These are phyloP conservation scores for Colletotrichum spinosum DNA, from an alignment of 2,329 filamentous ascomycete species.

Conservation along the genomic window DNA sequence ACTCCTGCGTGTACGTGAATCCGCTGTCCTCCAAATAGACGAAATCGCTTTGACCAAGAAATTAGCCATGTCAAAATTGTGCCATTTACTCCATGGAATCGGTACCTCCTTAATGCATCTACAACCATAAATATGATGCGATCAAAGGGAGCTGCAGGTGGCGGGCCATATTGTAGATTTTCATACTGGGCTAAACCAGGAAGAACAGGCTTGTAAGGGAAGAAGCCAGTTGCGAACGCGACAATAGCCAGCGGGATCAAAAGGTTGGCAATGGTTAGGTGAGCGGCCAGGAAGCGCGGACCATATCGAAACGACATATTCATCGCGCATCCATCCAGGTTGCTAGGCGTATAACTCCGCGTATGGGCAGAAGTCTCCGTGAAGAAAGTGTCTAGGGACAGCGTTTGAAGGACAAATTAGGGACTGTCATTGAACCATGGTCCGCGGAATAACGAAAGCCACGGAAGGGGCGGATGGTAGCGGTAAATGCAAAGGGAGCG, in stretches of 20 bases:
- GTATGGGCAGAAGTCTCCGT: neutral
- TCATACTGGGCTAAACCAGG: constrained; percentile 82
- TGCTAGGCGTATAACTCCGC: neutral
- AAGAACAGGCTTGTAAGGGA: constrained; percentile 95
- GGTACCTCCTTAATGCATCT: constrained; percentile 84
- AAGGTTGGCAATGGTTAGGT: constrained; percentile 77
- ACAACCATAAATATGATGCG: constrained; percentile 97
- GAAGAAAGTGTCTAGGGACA: neutral
- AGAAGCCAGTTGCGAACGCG: constrained; percentile 91
- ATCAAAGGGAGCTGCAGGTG: constrained; percentile 81
- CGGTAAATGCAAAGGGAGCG: constrained; percentile 14
- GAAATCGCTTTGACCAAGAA: constrained; percentile 76
- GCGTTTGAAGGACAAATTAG: neutral
- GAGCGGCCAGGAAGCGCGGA: constrained; percentile 30
- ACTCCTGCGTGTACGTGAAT: constrained; percentile 92
- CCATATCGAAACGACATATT: constrained; percentile 30
- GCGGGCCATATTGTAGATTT: constrained; percentile 63
- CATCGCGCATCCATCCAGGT: constrained; percentile 36
- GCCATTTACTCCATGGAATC: neutral
- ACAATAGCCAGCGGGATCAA: constrained; percentile 80
- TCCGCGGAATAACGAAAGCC: constrained; percentile 9
- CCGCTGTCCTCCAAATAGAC: constrained; percentile 85
- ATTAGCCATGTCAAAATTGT: constrained; percentile 36
- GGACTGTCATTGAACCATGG: constrained; percentile 23
- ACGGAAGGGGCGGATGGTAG: constrained; percentile 10